Conservation (phyloP, 1,284 basidiomycete species). For the Lentinula novae-zelandiae region DNA sequence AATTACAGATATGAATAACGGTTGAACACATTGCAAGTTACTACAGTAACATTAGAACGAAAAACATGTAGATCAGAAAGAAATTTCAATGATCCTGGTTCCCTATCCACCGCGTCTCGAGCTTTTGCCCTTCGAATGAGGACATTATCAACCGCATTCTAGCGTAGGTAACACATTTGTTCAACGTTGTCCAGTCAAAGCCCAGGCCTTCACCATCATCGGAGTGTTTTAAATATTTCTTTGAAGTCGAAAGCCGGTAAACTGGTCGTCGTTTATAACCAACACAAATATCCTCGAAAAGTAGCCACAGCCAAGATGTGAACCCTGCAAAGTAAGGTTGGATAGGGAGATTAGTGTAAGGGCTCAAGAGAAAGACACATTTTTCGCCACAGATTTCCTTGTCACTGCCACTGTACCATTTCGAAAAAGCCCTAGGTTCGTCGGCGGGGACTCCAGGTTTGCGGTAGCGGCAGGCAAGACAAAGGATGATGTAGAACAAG, state of each 20-base stretch:
- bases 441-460: not conserved
- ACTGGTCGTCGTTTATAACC: not conserved
- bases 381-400: not conserved
- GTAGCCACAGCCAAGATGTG: not conserved
- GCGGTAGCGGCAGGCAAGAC: not conserved
- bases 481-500: slow-evolving; percentile 8
- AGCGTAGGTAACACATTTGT: not conserved
- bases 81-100: not conserved
- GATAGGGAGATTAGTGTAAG: not conserved
- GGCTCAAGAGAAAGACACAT: not conserved
- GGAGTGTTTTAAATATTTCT: too few species aligned
- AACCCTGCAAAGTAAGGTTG: not conserved
- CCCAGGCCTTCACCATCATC: not conserved
- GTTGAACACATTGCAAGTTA: too few species aligned
- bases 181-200: not conserved
- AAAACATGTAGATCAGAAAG: too few species aligned
- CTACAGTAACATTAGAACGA: too few species aligned
- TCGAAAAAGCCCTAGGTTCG: not conserved
- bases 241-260: not conserved
- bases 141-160: not conserved
- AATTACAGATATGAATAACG: too few species aligned
- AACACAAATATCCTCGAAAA: not conserved
- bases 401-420: not conserved
- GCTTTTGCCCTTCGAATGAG: not conserved
- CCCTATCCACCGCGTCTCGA: not conserved